phyloP scores from a whole-genome alignment of 331 rosid genomes.

The Rhamnella rubrinervis region DNA sequence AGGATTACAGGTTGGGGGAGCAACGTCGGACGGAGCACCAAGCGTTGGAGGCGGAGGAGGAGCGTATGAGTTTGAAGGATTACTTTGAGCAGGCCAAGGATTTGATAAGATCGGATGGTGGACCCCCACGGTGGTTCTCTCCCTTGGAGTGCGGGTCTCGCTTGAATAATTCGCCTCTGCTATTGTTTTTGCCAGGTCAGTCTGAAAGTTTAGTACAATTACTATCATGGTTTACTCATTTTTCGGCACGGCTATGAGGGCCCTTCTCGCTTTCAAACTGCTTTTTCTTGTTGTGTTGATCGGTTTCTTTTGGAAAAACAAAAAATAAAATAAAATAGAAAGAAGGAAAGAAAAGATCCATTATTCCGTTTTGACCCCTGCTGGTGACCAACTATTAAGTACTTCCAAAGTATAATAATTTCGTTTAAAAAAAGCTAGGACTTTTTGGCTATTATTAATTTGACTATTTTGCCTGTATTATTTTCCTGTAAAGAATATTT shows the following conservation, averaged over 20 bases:
- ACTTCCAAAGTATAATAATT: not conserved
- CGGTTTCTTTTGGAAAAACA: not conserved
- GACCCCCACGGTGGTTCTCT: slow-evolving; percentile 91
- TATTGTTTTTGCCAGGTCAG: slow-evolving; percentile 75
- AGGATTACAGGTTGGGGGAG: not conserved
- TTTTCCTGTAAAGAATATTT: not conserved
- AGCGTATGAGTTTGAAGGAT: slow-evolving; percentile 43
- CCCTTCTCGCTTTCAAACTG: not conserved
- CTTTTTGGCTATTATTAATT: too few relatives aligned
- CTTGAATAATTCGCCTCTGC: slow-evolving; percentile 53
- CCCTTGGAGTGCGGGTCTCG: slow-evolving; percentile 61
- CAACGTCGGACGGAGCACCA: not conserved
- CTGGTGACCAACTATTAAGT: too few relatives aligned
- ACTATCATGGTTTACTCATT: too few relatives aligned
- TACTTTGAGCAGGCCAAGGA: slow-evolving; percentile 52
- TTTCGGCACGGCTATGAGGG: not conserved
- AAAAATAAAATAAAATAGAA: too few relatives aligned
- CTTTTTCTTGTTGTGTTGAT: not conserved
- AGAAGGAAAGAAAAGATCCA: too few relatives aligned
- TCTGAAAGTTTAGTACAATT: not conserved
- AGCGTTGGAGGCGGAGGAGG: slow-evolving; percentile 8
- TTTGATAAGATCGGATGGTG: slow-evolving; percentile 43
- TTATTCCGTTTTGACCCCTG: too few relatives aligned
- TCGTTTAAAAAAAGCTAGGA: too few relatives aligned
- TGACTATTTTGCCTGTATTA: not conserved